Evolutionary conservation across 2,329 filamentous ascomycete genomes (phyloP).

Genomic region (Scytalidium sp.): DNA sequence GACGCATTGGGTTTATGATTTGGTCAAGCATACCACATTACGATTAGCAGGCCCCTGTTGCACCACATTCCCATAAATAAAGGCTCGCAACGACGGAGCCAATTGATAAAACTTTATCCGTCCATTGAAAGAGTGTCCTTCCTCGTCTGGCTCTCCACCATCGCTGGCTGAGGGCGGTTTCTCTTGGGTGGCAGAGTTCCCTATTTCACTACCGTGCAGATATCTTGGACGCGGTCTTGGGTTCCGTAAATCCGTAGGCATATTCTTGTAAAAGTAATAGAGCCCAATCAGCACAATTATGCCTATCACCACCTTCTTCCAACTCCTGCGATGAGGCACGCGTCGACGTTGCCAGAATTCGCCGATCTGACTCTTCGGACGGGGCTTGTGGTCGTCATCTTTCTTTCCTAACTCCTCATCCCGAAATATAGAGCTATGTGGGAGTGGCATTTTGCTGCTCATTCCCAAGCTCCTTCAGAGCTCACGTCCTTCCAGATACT

Average conservation of each 20-base stretch:
- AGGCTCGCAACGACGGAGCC: conserved; percentile 55
- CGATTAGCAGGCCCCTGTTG: conserved; percentile 53
- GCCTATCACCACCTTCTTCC: conserved; percentile 50
- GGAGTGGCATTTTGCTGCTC: conserved; percentile 32
- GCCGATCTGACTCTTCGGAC: conserved; percentile 22
- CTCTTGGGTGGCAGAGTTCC: conserved; percentile 6
- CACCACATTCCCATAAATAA: conserved; percentile 46
- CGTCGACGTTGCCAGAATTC: conserved; percentile 28
- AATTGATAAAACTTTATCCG: conserved; percentile 67
- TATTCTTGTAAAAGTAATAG: conserved; percentile 63
- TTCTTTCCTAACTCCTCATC: conserved; percentile 65
- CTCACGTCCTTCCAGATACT: conserved; percentile 10
- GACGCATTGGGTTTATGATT: not conserved
- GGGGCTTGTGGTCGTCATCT: conserved; percentile 56
- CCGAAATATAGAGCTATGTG: conserved; percentile 41
- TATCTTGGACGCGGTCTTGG: conserved; percentile 31
- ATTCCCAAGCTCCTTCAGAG: conserved; percentile 22
- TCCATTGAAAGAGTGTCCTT: conserved; percentile 58
- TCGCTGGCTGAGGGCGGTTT: conserved; percentile 4
- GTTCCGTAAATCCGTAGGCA: conserved; percentile 47
- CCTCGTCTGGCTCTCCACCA: conserved; percentile 17
- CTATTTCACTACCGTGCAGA: conserved; percentile 20
- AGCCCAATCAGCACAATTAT: conserved; percentile 47
- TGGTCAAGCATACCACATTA: conserved; percentile 59
- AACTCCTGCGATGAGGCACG: conserved; percentile 47